A percentile compares a stretch with the other conserved stretches of the same genome.
phyloP scores from a whole-genome alignment of 1,284 basidiomycete genomes.

The Pterulicium gracile region DNA sequence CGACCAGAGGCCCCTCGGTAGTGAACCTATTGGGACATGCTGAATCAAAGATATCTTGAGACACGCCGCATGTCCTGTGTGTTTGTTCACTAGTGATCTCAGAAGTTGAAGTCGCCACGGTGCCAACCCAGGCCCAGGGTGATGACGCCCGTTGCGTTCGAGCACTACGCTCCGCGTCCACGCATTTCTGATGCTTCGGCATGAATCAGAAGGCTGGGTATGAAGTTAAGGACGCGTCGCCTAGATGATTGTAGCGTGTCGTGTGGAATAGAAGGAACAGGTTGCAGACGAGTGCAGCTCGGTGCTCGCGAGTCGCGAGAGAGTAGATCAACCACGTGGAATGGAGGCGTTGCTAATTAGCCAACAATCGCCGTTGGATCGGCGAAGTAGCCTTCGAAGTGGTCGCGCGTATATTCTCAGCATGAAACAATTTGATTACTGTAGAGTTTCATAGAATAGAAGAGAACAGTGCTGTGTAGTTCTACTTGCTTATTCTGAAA shows the following conservation, averaged over 20 bases:
- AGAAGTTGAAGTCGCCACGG: not conserved
- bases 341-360: conserved; percentile 30
- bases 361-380: not conserved
- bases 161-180: not conserved
- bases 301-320: not conserved
- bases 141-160: not conserved
- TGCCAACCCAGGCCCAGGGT: conserved; percentile 1
- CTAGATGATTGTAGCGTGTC: conserved; percentile 54
- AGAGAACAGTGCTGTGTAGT: too few relatives aligned
- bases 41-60: not conserved
- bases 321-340: not conserved
- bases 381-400: not conserved
- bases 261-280: conserved; percentile 26
- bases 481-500: too few relatives aligned
- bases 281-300: conserved; percentile 20
- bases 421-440: too few relatives aligned
- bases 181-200: not conserved
- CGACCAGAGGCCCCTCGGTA: not conserved
- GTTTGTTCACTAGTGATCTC: not conserved
- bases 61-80: not conserved
- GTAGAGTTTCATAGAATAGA: too few relatives aligned
- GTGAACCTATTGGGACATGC: not conserved
- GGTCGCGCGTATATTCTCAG: not conserved
- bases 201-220: not conserved
- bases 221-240: not conserved